Evolutionary conservation across 805 yeast species (phyloP).

Genomic region (Spathaspora boniae): DNA sequence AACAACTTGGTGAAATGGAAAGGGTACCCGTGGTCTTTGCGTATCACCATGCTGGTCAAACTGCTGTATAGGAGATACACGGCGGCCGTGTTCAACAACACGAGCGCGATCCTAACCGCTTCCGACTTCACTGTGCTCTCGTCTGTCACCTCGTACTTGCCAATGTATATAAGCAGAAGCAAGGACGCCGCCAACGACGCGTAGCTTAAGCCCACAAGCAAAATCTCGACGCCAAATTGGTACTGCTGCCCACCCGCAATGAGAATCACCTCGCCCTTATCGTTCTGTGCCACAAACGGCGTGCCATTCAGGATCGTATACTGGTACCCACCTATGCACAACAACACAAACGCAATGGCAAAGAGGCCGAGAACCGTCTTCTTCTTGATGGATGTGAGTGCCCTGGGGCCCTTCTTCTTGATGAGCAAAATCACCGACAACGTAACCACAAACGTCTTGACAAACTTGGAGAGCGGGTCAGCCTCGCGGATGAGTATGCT

Average conservation of each 20-base stretch:
- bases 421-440: conserved; percentile 43
- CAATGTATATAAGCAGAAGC: conserved; percentile 39
- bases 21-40: conserved; percentile 50
- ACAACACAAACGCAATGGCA: conserved; percentile 30
- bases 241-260: conserved; percentile 63
- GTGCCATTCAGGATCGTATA: conserved; percentile 58
- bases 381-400: conserved; percentile 19
- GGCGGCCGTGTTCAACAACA: conserved; percentile 19
- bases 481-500: conserved; percentile 40
- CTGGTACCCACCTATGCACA: conserved; percentile 58
- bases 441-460: conserved; percentile 43
- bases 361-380: conserved; percentile 15
- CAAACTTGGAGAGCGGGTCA: conserved; percentile 40
- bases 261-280: conserved; percentile 48
- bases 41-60: conserved; percentile 41
- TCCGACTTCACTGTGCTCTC: conserved; percentile 18
- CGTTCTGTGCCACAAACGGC: conserved; percentile 58
- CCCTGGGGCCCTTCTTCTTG: conserved; percentile 43
- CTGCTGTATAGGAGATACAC: conserved; percentile 39
- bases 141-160: conserved; percentile 22
- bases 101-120: conserved; percentile 13
- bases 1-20: conserved; percentile 32
- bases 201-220: conserved; percentile 52
- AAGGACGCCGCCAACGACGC: conserved; percentile 39
- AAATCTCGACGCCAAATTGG: conserved; percentile 70